Conservation (phyloP, 2,329 filamentous ascomycete genomes). For the Penicillium hesseltinei region DNA sequence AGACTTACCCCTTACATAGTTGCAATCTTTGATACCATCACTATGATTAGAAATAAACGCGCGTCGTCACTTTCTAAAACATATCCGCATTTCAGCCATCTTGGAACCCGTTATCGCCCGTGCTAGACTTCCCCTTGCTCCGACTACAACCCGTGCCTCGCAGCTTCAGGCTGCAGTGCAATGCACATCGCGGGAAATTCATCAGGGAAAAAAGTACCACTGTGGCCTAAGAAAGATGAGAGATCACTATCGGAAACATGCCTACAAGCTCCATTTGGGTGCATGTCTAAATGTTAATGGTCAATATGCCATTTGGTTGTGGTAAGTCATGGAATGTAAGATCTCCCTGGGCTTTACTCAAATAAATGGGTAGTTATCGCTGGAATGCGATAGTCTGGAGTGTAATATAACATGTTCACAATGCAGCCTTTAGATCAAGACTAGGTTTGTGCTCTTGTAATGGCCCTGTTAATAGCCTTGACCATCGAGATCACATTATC, state of each 20-base stretch:
- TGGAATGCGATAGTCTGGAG: background rate
- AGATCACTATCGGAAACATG: background rate
- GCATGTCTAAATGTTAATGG: background rate
- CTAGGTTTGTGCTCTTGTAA: background rate
- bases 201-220: background rate
- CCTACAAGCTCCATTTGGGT: background rate
- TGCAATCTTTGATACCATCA: background rate
- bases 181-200: background rate
- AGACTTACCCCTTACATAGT: background rate
- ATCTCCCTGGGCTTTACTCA: background rate
- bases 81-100: background rate
- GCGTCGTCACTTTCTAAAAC: background rate
- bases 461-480: conserved; percentile 11
- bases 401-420: background rate
- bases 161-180: background rate
- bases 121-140: background rate
- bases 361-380: background rate
- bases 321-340: background rate
- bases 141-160: background rate
- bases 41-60: background rate
- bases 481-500: conserved; percentile 7
- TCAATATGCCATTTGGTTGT: background rate
- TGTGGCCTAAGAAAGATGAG: background rate
- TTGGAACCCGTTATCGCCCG: background rate
- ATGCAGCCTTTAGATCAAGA: background rate